A percentile compares a stretch with the other conserved stretches of the same genome.
Conservation (phyloP, 2,329 filamentous ascomycete genomes). For the Akanthomyces dipterigenus region DNA sequence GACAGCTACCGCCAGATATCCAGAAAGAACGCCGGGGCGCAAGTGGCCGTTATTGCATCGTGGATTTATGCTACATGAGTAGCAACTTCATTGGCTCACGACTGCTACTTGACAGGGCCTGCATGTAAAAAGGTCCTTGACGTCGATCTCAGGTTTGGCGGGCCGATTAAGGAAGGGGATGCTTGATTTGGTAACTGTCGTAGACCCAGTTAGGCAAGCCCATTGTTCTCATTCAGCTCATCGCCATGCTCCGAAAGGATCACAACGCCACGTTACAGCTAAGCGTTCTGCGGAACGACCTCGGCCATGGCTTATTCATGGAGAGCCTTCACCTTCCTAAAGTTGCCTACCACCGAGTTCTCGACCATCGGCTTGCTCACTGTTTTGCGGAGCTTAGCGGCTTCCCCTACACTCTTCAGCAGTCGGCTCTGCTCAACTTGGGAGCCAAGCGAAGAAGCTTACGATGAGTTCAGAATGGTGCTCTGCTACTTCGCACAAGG, state of each 20-base stretch:
- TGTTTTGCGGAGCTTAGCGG: neutral
- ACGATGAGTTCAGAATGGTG: neutral
- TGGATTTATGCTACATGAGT: neutral
- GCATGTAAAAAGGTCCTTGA: neutral
- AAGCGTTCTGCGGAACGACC: neutral
- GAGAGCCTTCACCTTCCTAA: neutral
- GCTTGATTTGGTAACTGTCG: neutral
- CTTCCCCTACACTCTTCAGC: neutral
- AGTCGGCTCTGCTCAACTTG: neutral
- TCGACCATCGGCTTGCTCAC: neutral
- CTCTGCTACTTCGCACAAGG: neutral
- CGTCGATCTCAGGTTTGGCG: slow-evolving; percentile 2
- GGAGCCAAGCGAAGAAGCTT: neutral
- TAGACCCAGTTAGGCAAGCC: neutral
- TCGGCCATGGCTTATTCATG: neutral
- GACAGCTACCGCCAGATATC: neutral
- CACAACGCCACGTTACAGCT: slow-evolving; percentile 5
- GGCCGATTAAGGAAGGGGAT: neutral
- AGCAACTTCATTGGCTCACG: neutral
- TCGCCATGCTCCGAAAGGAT: neutral
- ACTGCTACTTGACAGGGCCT: neutral
- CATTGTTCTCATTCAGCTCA: neutral
- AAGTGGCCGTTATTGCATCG: neutral
- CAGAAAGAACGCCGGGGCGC: neutral
- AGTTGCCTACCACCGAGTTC: neutral